phyloP scores from a whole-genome alignment of 306 rosid genomes.

The Neltuma alba region DNA sequence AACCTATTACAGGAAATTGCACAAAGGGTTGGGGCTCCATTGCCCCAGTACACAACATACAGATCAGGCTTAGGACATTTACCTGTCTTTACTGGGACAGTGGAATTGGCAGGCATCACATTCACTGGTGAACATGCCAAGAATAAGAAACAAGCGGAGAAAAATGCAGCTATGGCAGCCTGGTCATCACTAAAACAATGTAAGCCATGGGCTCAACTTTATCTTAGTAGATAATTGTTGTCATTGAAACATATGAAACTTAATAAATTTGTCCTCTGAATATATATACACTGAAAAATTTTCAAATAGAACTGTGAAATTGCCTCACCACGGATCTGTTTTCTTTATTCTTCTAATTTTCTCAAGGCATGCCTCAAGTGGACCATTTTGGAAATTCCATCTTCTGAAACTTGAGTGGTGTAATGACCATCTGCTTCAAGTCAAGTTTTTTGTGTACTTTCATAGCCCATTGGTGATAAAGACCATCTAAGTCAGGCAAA shows the following conservation, averaged over 20 bases:
- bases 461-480: not conserved
- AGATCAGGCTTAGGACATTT: slow-evolving; percentile 95
- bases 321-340: not conserved
- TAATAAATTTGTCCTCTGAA: not conserved
- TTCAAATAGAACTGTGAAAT: slow-evolving; percentile 19
- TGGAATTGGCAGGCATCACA: slow-evolving; percentile 90
- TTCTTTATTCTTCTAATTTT: not conserved
- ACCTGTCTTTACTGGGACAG: slow-evolving; percentile 95
- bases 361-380: slow-evolving; percentile 3
- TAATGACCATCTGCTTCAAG: not conserved
- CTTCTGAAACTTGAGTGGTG: not conserved
- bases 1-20: slow-evolving; percentile 98
- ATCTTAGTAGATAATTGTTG: slow-evolving; percentile 8
- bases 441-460: not conserved
- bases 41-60: slow-evolving; percentile 93
- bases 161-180: slow-evolving; percentile 99
- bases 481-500: not conserved
- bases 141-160: slow-evolving; percentile 98
- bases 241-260: not conserved
- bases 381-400: not conserved
- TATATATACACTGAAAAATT: not conserved
- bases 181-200: slow-evolving; percentile 96
- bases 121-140: slow-evolving; percentile 97
- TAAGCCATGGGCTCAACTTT: slow-evolving; percentile 48
- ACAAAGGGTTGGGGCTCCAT: slow-evolving; percentile 96